phyloP scores from a whole-genome alignment of 495 filamentous ascomycete genomes.

The Penicillium paradoxum region DNA sequence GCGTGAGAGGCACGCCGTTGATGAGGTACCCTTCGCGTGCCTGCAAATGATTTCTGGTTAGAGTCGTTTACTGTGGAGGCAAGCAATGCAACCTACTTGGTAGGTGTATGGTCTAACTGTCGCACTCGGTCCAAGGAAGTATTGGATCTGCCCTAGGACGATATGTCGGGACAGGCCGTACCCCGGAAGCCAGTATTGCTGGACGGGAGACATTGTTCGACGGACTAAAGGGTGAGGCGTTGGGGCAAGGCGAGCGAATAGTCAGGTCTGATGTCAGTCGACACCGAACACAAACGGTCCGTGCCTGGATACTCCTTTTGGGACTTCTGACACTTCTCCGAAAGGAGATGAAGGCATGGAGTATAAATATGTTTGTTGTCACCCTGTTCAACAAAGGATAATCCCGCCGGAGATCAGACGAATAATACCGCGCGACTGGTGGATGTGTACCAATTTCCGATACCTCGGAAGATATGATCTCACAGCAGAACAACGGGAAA shows the following conservation, averaged over 20 bases:
- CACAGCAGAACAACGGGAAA: conserved; percentile 4
- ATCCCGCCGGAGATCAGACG: conserved; percentile 2
- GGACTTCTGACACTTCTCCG: conserved; percentile 7
- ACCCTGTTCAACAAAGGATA: background rate
- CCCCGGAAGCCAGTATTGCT: conserved; percentile 52
- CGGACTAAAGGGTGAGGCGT: background rate
- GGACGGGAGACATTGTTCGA: conserved; percentile 31
- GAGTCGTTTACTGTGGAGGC: conserved; percentile 12
- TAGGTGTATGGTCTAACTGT: conserved; percentile 49
- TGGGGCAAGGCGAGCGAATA: conserved; percentile 1
- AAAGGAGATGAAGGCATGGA: conserved; percentile 4
- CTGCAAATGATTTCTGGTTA: conserved; percentile 28
- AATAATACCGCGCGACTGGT: conserved; percentile 11
- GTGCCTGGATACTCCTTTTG: conserved; percentile 1
- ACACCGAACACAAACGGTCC: conserved; percentile 8
- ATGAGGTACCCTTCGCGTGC: conserved; percentile 53
- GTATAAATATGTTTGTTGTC: conserved; percentile 13
- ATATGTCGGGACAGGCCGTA: conserved; percentile 50
- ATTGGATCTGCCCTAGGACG: conserved; percentile 49
- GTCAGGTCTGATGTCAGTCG: conserved; percentile 4
- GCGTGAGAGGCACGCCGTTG: conserved; percentile 45
- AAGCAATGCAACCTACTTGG: conserved; percentile 33
- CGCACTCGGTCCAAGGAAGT: conserved; percentile 47
- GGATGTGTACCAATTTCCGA: conserved; percentile 1
- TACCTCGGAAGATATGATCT: conserved; percentile 14